Evolutionary conservation across 345 rosid species (phyloP), one percentile per base, ranked within the genome.

Genomic region (Fremontodendron californicum): DNA sequence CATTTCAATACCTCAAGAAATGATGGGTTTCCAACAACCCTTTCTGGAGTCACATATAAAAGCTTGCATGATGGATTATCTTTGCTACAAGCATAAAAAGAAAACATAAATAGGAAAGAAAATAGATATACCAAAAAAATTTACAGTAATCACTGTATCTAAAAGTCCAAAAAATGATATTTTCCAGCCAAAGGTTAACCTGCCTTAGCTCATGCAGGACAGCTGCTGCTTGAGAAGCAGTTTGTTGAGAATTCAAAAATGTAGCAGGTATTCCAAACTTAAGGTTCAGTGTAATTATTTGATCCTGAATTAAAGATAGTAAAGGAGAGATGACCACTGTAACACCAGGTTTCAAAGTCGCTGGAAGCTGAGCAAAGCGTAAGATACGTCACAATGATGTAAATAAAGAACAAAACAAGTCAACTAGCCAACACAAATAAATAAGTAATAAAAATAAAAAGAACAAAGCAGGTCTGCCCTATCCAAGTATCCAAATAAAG

Each of bases 241-340:
- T 87, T 88, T 95, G 99, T 80, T 89, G 98, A 83, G 98, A 95
- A 83, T 92, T 93, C 81, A 95, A 74, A 81, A 93, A 93, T 27
- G 96, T 89, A 12, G 98, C 92, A 27, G 96, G 94, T 86, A 93
- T 88, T 69, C 96, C 91, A 57, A 85, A 92, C 86, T 92, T 93
- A 67, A 89, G 88, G 85, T 88, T 95, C 67, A 85, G 85, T 0
- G 97, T 89, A 80, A 95, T 55, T 79, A 95, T 92, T 84, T 90
- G 99, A 84, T 95, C 99, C 79, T 95, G 98, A 76, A 95, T 93
- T 73, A 93, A 94, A 68, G 97, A 93, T 27, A 92, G 92, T 29
- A 93, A 67, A 54, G 93, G 99, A 80, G 96, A 90, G 78, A 95
- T 79, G 73, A 95, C 96, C 84, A 92, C 89, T 54, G 96, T 93